phyloP scores from a whole-genome alignment of 2,329 filamentous ascomycete species.

The Talaromyces rugulosus region DNA sequence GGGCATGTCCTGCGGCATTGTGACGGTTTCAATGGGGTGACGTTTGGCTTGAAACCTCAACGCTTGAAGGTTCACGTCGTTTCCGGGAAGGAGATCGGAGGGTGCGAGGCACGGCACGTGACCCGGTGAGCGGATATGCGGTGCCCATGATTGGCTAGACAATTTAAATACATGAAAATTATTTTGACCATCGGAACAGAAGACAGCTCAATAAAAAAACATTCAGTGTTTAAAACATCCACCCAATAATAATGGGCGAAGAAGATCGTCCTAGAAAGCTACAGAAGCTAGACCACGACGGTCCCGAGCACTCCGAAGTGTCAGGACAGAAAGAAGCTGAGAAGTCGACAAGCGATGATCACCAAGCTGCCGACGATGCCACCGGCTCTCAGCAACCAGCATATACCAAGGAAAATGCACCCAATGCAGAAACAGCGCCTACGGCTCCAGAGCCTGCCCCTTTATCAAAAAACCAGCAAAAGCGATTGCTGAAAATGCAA shows the following conservation, averaged over 20 bases:
- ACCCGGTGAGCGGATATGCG: background rate
- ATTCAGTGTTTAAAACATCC: background rate
- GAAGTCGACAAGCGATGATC: slow-evolving; percentile 14
- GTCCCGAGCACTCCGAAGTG: slow-evolving; percentile 20
- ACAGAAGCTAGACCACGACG: slow-evolving; percentile 46
- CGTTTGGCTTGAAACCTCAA: slow-evolving; percentile 15
- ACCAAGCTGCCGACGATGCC: slow-evolving; percentile 9
- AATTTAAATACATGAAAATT: slow-evolving; percentile 1
- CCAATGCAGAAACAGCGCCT: slow-evolving; percentile 9
- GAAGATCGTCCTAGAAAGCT: slow-evolving; percentile 54
- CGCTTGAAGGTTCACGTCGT: slow-evolving; percentile 5
- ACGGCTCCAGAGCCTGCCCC: slow-evolving; percentile 16
- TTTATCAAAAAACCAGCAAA: slow-evolving; percentile 81
- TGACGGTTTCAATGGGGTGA: slow-evolving; percentile 28
- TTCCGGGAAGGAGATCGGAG: slow-evolving; percentile 18
- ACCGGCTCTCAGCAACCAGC: slow-evolving; percentile 3
- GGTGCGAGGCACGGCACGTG: slow-evolving; percentile 10
- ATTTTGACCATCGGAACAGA: background rate
- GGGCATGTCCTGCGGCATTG: slow-evolving; percentile 97
- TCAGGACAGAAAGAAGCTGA: slow-evolving; percentile 29
- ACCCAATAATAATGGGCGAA: slow-evolving; percentile 45
- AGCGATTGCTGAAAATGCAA: slow-evolving; percentile 68
- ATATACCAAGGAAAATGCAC: background rate
- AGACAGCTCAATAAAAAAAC: too few relatives aligned
- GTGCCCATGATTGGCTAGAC: slow-evolving; percentile 6